Percentiles rank a stretch among this genome's conserved stretches.
phyloP scores from a whole-genome alignment of 129 eudicot genomes.

The Solidago caesia region DNA sequence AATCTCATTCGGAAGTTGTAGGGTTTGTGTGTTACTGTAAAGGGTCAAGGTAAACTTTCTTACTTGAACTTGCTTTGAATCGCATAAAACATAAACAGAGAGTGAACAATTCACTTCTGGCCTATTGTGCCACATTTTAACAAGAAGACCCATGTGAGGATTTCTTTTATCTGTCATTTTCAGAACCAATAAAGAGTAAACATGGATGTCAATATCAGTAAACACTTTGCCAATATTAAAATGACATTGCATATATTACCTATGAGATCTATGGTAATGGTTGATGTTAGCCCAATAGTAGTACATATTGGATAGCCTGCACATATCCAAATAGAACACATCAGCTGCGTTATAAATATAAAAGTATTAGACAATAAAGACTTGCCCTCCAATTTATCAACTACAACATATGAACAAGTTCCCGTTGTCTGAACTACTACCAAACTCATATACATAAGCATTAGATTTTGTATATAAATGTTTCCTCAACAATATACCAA shows the following conservation, averaged over 20 bases:
- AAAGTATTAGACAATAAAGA: background rate
- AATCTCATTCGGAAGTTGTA: background rate
- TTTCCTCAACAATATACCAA: slow-evolving; percentile 38
- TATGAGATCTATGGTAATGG: slow-evolving; percentile 43
- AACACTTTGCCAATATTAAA: background rate
- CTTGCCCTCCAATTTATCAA: background rate
- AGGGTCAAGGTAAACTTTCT: slow-evolving; percentile 13
- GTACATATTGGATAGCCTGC: slow-evolving; percentile 76
- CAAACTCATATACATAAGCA: background rate
- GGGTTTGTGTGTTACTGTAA: background rate
- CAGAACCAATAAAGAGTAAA: slow-evolving; percentile 9
- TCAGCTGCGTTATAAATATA: too few species aligned
- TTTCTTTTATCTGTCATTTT: slow-evolving; percentile 50
- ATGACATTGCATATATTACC: slow-evolving; percentile 30
- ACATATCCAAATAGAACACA: background rate
- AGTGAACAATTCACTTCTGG: slow-evolving; percentile 55
- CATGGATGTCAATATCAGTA: background rate
- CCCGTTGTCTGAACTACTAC: background rate
- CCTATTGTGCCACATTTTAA: slow-evolving; percentile 48
- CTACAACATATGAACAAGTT: background rate
- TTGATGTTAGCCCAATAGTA: slow-evolving; percentile 52
- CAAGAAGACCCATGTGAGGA: slow-evolving; percentile 59
- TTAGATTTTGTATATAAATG: background rate
- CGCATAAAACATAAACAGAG: slow-evolving; percentile 68
- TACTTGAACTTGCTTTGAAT: slow-evolving; percentile 53